Evolutionary conservation across 495 filamentous ascomycete genomes (phyloP).

Genomic region (Staphylotrichum tortipilum): DNA sequence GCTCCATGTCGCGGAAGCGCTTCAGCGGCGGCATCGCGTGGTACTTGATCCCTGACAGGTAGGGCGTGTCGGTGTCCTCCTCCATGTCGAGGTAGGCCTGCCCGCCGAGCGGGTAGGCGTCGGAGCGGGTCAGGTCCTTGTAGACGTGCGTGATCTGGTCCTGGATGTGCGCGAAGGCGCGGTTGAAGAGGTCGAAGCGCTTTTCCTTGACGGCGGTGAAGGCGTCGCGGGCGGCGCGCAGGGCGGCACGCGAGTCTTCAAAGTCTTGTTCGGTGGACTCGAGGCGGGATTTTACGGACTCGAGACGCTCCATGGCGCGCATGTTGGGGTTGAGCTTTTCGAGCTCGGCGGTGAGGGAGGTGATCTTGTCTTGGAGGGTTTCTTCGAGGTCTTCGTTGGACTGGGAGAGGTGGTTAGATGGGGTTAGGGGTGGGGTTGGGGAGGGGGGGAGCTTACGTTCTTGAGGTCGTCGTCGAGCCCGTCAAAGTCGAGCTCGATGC

Average conservation of each 20-base stretch:
- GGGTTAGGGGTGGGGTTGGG: too few relatives aligned
- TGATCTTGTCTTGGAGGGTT: constrained; percentile 70
- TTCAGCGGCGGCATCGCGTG: constrained; percentile 98
- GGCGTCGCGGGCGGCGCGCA: constrained; percentile 66
- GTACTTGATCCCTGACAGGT: constrained; percentile 91
- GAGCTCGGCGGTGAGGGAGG: constrained; percentile 62
- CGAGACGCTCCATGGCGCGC: constrained; percentile 86
- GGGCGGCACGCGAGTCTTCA: constrained; percentile 65
- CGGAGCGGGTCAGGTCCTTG: constrained; percentile 80
- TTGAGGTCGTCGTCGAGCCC: constrained; percentile 78
- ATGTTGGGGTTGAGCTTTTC: constrained; percentile 94
- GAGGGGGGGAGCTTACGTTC: constrained; percentile 44
- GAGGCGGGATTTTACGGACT: constrained; percentile 74
- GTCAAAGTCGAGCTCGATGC: constrained; percentile 85
- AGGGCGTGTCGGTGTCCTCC: constrained; percentile 75
- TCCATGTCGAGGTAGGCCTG: constrained; percentile 93
- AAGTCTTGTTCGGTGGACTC: constrained; percentile 82
- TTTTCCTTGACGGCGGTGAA: constrained; percentile 74
- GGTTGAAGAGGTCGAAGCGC: constrained; percentile 86
- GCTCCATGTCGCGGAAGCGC: constrained; percentile 98
- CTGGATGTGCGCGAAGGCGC: constrained; percentile 88
- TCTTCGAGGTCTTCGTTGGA: constrained; percentile 65
- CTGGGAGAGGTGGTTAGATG: constrained; percentile 27
- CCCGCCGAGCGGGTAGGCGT: constrained; percentile 80
- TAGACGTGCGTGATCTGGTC: constrained; percentile 92